Conservation (phyloP, 2,329 filamentous ascomycete species). For the Colletotrichum tropicale region DNA sequence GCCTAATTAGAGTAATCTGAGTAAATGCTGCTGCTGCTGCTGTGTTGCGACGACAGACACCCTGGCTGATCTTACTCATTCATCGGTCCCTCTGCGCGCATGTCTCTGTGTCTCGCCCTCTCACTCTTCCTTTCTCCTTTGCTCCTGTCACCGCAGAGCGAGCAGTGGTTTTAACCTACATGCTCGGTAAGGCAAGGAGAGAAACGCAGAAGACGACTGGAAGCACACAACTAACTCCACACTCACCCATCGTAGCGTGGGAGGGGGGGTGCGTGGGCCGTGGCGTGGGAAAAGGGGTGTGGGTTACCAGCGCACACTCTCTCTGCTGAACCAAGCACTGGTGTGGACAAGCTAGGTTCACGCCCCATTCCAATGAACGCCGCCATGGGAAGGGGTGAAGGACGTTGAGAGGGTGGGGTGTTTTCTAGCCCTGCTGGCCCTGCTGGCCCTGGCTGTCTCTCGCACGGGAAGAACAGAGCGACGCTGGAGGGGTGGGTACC, state of each 20-base stretch:
- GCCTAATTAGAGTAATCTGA: neutral
- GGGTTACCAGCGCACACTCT: neutral
- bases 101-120: neutral
- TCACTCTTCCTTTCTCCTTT: neutral
- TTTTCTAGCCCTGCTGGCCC: conserved; percentile 2
- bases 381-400: neutral
- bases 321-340: neutral
- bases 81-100: neutral
- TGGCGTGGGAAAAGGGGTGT: neutral
- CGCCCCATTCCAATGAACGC: neutral
- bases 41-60: neutral
- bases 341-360: neutral
- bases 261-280: neutral
- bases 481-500: neutral
- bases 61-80: neutral
- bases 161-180: neutral
- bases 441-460: conserved; percentile 2
- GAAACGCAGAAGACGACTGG: neutral
- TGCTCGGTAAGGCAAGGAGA: conserved; percentile 1
- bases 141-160: neutral
- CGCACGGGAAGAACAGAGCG: conserved; percentile 5
- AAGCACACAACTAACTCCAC: neutral
- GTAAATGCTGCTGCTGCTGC: neutral
- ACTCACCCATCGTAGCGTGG: neutral
- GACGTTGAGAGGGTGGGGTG: neutral